Percentiles rank a stretch among this genome's conserved stretches.
These are phyloP conservation scores for Tillandsia fasciculata DNA, from an alignment of 176 grass and related monocot genomes.

Conservation along the genomic window DNA sequence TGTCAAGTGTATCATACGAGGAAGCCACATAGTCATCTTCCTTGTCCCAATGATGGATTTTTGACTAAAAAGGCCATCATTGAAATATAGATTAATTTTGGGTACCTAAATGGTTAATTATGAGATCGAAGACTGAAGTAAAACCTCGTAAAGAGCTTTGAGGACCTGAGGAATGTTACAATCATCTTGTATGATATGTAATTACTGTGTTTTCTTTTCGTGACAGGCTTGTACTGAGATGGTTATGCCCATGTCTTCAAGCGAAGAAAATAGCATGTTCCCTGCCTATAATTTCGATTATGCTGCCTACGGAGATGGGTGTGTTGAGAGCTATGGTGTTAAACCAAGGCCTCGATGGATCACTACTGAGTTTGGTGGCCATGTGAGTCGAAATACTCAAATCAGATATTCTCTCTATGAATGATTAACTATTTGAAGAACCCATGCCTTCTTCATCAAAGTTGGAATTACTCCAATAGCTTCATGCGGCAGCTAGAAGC, in stretches of 20 bases:
- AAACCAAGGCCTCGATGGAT: slow-evolving; percentile 65
- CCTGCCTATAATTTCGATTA: slow-evolving; percentile 59
- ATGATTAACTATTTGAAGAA: background rate
- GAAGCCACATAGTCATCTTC: background rate
- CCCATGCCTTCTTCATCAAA: no score
- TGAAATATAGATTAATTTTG: no score
- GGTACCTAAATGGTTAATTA: no score
- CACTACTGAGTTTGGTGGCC: slow-evolving; percentile 83
- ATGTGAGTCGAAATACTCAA: slow-evolving; percentile 50
- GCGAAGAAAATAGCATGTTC: slow-evolving; percentile 74
- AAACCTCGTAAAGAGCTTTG: background rate
- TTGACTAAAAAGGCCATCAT: no score
- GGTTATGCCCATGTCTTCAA: slow-evolving; percentile 86
- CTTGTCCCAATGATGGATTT: no score
- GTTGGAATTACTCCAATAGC: no score
- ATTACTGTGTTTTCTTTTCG: slow-evolving; percentile 2
- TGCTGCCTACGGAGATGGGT: slow-evolving; percentile 35
- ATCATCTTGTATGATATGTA: slow-evolving; percentile 12
- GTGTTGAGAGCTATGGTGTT: slow-evolving; percentile 59
- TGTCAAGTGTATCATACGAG: background rate
- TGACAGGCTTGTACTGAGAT: slow-evolving; percentile 97
- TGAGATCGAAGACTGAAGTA: no score
- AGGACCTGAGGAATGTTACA: background rate
- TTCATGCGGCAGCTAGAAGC: no score
- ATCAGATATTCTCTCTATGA: background rate